Evolutionary conservation across 2,329 filamentous ascomycete species (phyloP), one percentile per base, ranked within the genome.

Genomic region (Hymenoscyphus infarciens): DNA sequence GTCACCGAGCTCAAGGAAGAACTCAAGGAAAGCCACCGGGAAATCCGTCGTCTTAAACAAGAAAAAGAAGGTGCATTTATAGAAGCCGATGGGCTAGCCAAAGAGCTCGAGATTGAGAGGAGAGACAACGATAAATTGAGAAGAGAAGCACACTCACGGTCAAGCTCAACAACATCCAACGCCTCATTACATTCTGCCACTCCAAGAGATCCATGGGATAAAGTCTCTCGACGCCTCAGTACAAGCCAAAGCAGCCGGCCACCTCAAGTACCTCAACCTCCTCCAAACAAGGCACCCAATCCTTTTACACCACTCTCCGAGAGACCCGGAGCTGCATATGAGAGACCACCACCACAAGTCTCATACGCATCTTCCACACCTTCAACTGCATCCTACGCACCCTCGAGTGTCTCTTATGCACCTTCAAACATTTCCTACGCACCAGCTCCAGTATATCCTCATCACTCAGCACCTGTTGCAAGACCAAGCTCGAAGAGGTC

Each of bases 21-120:
- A 5, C 61, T 71, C 11, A 59, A 57, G 4, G 65, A 71, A 1
- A 69, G 67, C 61, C 68, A 71, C 58, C 63, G 64, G 49, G 70
- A 71, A 39, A 69, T 69, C 19, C 60, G 69, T 1, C 19, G 35
- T 0, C 63, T 71, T 25, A 67, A 65, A 62, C 57, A 55, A 58
- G 69, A 71, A 59, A 69, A 66, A 27, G 33, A 31, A 11, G 64
- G 61, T 1, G 25, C 66, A 11, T 39, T 61, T 3, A 54, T 62
- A 2, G 56, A 61, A 25, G 19, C 64, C 5, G 64, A 67, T 13
- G 35, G 58, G 1, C 16, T 71, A 15, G 31, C 53, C n/a, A 42
- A 64, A 1, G 57, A 63, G 0, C 53, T 68, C 4, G 66, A 60
- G 0, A 53, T 56, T 1, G 58, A 67, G 59, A 59, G 39, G 33